Evolutionary conservation across 2,329 filamentous ascomycete species (phyloP), one percentile per base, ranked within the genome.

Genomic region (Anisogramma anomala): DNA sequence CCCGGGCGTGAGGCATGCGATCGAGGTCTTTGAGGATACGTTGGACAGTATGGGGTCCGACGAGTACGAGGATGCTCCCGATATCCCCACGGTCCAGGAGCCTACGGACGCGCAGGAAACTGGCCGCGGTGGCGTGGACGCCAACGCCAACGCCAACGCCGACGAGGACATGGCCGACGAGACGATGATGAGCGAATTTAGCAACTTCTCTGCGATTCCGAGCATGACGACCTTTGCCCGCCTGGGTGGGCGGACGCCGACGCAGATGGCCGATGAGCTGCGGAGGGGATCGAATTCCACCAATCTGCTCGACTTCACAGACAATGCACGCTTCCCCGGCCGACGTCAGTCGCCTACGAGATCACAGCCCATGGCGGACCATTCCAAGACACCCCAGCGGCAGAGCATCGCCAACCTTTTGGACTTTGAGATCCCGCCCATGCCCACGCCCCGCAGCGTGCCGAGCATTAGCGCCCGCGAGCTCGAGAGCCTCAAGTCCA

Each of bases 341-440:
- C 53, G 49, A 18, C 42, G 43, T 17, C 41, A 49, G 14, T 65
- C 65, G 19, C 65, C 67, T 0, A 48, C 55, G 28, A 66, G 62
- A 49, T 53, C 56, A 5, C 56, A 51, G 17, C 50, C 55, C 8
- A 55, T 54, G 40, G 45, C 55, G 1, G 44, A 53, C 3, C 44
- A 55, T 5, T 51, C 55, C 11, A 59, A 59, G 5, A 75, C 74
- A 0, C 72, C 74, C 3, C 63, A 65, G 39, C 67, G 66, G 15
- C 63, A 60, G 33, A 77, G 49, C 46, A 49, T 84, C 50, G 69
- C 77, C 25, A 84, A 82, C 53, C 72, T 91, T 32, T 74, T 93
- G 34, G 86, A 94, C 60, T 91, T 93, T 56, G 91, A 96, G 53
- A 82, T 96, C 8, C 87, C 88, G n/a, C 86, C 89, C 0, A 79